phyloP scores from a whole-genome alignment of 495 filamentous ascomycete species.

The Hyphodiscus hymeniophilus region DNA sequence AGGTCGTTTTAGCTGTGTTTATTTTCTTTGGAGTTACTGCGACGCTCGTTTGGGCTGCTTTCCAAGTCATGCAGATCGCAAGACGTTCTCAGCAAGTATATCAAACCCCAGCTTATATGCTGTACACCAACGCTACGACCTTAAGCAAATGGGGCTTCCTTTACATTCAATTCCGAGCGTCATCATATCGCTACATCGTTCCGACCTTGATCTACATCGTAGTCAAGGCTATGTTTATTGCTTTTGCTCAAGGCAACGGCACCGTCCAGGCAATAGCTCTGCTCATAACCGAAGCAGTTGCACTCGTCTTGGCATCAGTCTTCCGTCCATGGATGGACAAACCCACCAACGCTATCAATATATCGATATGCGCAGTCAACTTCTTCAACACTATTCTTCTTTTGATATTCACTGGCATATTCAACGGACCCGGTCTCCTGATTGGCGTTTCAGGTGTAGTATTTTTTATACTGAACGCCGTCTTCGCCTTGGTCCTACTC shows the following conservation, averaged over 20 bases:
- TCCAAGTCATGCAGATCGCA: conserved; percentile 87
- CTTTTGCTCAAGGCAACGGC: conserved; percentile 65
- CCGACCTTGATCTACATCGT: conserved; percentile 73
- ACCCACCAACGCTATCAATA: conserved; percentile 96
- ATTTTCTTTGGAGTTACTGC: conserved; percentile 76
- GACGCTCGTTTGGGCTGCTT: conserved; percentile 78
- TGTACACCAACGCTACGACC: conserved; percentile 86
- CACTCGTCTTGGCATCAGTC: conserved; percentile 70
- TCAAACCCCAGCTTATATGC: conserved; percentile 93
- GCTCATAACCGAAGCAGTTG: conserved; percentile 74
- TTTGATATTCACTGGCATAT: conserved; percentile 74
- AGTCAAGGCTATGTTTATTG: conserved; percentile 87
- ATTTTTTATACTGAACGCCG: conserved; percentile 88
- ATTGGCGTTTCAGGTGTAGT: conserved; percentile 90
- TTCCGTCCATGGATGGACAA: conserved; percentile 98
- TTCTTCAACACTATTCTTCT: conserved; percentile 87
- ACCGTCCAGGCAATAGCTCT: conserved; percentile 77
- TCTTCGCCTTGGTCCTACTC: conserved; percentile 76
- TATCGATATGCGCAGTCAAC: conserved; percentile 82
- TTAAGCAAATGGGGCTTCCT: conserved; percentile 99
- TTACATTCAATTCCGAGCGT: conserved; percentile 94
- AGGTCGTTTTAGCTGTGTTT: conserved; percentile 80
- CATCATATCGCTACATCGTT: conserved; percentile 95
- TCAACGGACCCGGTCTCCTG: conserved; percentile 77
- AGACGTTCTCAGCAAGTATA: conserved; percentile 84